A percentile compares a stretch with the other conserved stretches of the same genome.
Conservation (phyloP, 192 early-diverging fungal genomes). For the Helicostylum pulchrum region DNA sequence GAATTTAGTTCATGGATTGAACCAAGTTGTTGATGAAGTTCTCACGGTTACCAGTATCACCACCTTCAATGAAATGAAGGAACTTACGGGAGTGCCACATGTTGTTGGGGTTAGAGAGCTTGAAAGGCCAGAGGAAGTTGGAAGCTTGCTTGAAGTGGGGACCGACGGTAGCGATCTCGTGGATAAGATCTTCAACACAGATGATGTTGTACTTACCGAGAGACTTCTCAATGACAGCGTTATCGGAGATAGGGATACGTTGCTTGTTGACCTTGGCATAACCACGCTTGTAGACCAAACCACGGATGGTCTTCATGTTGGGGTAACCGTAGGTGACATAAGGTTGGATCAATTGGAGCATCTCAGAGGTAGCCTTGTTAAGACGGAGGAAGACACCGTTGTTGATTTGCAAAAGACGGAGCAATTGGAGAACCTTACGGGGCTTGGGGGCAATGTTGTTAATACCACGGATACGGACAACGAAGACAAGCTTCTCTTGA, state of each 20-base stretch:
- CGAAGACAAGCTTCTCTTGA: conserved; percentile 96
- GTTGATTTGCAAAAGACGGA: conserved; percentile 99
- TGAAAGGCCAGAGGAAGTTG: conserved; percentile 99
- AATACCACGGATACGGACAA: conserved; percentile 99
- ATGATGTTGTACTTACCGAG: conserved; percentile 95
- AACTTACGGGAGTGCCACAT: conserved; percentile 93
- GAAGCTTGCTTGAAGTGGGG: conserved; percentile 92
- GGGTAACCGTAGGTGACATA: conserved; percentile 94
- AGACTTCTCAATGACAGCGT: conserved; percentile 88
- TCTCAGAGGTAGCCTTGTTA: conserved; percentile 95
- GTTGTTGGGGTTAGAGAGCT: conserved; percentile 97
- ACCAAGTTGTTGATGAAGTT: conserved; percentile 93
- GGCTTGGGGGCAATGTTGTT: conserved; percentile 99
- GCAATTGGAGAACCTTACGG: conserved; percentile 97
- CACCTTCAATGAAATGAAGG: conserved; percentile 95
- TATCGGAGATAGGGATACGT: conserved; percentile 95
- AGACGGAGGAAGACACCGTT: conserved; percentile 93
- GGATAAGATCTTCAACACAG: conserved; percentile 96
- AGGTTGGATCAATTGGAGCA: conserved; percentile 95
- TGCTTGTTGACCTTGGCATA: conserved; percentile 98
- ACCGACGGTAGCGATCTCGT: conserved; percentile 98
- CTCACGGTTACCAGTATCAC: conserved; percentile 97
- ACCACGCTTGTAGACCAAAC: conserved; percentile 99
- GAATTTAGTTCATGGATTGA: conserved; percentile 88
- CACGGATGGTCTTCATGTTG: conserved; percentile 97